Base-by-base conservation (phyloP, 2,329 filamentous ascomycete genomes). In the Botrytis medusae region DNA sequence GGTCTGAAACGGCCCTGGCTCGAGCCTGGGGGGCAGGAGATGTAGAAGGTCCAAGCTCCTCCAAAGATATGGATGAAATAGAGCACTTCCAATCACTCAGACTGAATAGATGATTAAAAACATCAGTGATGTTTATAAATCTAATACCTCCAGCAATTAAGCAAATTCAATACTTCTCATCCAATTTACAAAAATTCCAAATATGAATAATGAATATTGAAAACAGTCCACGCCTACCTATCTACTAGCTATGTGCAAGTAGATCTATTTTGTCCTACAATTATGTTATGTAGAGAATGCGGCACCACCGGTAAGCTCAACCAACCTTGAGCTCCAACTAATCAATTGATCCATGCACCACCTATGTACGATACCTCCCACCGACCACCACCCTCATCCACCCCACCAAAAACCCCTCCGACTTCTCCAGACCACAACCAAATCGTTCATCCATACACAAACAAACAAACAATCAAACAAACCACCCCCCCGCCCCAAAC, bases 371-470 rank as follows among this genome's bases (percentile, higher is more conserved):
- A 37, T 1, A 6, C 25, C 48, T 54, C 25, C 48, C 48, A 54
- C 64, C 37, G 6, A 9, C 37, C 37, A 7, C 8, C 7, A 7
- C 8, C 32, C 18, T 29, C 40, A 32, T 29, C 48, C 34, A 42
- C 65, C 59, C 68, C 68, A 34, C 44, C 59, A 29, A 65, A 57
- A 29, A 44, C 62, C 70, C 70, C 61, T 72, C 61, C 46, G 70
- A 48, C 62, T 68, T 74, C 64, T 72, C 59, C 60, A 72, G 60
- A 75, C 48, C 51, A 69, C 54, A 72, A 67, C 34, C n/a, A 42
- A 48, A 29, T 29, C 51, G 37, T 51, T 57, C 68, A 48, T 37
- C 20, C 40, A 62, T 59, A 61, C 69, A 40, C 54, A 42, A 37
- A 68, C 29, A 63, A 34, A 65, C 69, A 46, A 65, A 29, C n/a